Conservation (phyloP, 2,329 filamentous ascomycete species). For the Fusarium lyarnte region DNA sequence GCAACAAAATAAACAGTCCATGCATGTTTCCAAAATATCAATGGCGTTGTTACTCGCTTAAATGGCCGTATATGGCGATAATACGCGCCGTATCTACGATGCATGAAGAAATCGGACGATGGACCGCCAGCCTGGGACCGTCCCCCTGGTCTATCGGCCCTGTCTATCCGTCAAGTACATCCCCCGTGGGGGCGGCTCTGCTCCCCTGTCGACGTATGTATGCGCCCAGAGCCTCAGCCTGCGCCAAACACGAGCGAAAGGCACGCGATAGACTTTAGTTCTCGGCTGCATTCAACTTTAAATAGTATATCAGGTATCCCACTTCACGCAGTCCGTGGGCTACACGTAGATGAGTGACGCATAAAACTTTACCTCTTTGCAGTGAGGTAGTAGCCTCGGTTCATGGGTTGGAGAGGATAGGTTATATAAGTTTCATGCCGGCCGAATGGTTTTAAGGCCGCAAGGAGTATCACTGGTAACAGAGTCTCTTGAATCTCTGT, state of each 20-base stretch:
- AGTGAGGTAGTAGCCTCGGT: background rate
- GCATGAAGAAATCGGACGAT: background rate
- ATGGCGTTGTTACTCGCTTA: background rate
- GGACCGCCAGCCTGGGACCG: background rate
- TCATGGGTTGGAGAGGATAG: background rate
- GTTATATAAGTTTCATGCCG: background rate
- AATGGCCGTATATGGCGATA: fast-evolving
- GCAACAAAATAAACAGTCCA: background rate
- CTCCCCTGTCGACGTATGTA: background rate
- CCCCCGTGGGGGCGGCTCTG: background rate
- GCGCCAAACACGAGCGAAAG: background rate
- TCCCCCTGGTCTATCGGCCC: background rate
- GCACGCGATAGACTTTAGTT: background rate
- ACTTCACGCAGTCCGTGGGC: fast-evolving
- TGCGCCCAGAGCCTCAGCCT: background rate
- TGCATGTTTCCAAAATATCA: too few species aligned
- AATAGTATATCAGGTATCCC: background rate
- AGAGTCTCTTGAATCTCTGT: too few species aligned
- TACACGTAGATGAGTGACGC: background rate
- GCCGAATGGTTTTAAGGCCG: fast-evolving
- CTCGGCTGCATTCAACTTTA: background rate
- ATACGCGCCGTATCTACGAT: background rate
- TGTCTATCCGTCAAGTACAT: too few species aligned
- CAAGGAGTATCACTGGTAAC: background rate
- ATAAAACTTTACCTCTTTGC: fast-evolving